phyloP scores from a whole-genome alignment of 106 monocot genomes.

The Phalaenopsis aphrodite region DNA sequence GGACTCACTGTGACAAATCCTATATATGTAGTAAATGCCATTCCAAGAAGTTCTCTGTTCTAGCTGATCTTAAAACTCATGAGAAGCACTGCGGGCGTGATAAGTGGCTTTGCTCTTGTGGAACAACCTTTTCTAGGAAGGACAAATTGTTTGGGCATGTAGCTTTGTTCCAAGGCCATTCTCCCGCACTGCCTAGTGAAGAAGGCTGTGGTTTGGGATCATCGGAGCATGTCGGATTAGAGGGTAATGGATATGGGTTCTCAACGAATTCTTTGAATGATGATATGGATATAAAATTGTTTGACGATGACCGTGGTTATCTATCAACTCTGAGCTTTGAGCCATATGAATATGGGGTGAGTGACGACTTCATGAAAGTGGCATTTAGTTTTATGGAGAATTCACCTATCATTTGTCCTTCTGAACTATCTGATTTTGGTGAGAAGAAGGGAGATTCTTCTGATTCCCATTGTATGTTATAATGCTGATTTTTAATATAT shows the following conservation, averaged over 20 bases:
- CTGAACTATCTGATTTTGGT: slow-evolving; percentile 10
- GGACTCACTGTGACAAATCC: slow-evolving; percentile 90
- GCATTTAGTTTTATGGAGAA: slow-evolving; percentile 34
- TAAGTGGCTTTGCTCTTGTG: slow-evolving; percentile 90
- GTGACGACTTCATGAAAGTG: slow-evolving; percentile 32
- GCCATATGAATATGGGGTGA: slow-evolving; percentile 27
- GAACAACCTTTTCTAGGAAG: slow-evolving; percentile 90
- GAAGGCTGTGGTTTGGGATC: slow-evolving; percentile 4
- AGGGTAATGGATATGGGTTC: slow-evolving; percentile 6
- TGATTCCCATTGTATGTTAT: no score
- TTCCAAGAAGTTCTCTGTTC: slow-evolving; percentile 82
- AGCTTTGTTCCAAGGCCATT: slow-evolving; percentile 80
- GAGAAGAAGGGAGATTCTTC: no score
- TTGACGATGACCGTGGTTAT: slow-evolving; percentile 27
- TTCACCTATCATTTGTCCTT: slow-evolving; percentile 24
- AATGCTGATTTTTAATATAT: no score
- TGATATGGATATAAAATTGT: slow-evolving; percentile 12
- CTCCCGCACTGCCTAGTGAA: slow-evolving; percentile 41
- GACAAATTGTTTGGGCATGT: slow-evolving; percentile 95
- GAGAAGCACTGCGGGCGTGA: slow-evolving; percentile 93
- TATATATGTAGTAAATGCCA: slow-evolving; percentile 77
- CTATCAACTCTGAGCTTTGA: slow-evolving; percentile 46
- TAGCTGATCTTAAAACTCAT: slow-evolving; percentile 86
- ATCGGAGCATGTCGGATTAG: not conserved
- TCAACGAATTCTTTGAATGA: slow-evolving; percentile 12